These are phyloP conservation scores for Fomitopsis serialis DNA, from an alignment of 768 basidiomycete genomes.

Conservation along the genomic window DNA sequence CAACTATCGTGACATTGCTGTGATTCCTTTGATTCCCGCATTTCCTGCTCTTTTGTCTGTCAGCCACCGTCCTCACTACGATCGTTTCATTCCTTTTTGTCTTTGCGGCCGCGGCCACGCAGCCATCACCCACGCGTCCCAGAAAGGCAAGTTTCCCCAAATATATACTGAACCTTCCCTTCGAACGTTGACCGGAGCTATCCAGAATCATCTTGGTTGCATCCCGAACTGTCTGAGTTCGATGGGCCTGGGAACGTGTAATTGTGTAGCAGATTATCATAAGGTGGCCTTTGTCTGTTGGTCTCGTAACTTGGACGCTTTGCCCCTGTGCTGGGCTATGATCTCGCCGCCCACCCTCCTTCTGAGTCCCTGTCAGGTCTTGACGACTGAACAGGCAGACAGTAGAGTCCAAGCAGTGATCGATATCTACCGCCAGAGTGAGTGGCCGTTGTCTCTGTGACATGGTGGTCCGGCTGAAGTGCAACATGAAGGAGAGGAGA, in stretches of 20 bases:
- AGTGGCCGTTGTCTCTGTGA: neutral
- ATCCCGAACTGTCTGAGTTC: neutral
- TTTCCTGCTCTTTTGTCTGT: neutral
- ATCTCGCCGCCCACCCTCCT: neutral
- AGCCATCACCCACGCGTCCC: neutral
- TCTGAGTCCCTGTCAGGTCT: neutral
- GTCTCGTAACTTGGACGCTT: neutral
- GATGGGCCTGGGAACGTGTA: neutral
- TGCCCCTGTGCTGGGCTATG: neutral
- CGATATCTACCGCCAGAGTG: neutral
- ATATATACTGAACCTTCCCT: neutral
- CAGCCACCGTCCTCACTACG: neutral
- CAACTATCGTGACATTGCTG: too few species aligned
- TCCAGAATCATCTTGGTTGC: neutral
- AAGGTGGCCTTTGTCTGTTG: neutral
- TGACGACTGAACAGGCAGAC: neutral
- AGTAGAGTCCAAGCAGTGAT: neutral
- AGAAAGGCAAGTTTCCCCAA: neutral
- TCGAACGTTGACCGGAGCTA: neutral
- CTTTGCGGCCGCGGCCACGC: neutral
- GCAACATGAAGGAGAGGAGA: neutral
- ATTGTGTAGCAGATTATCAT: neutral
- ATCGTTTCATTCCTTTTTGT: neutral
- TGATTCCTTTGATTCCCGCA: neutral
- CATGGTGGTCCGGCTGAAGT: neutral